Evolutionary conservation across 2,329 filamentous ascomycete genomes (phyloP), one percentile per base, ranked within the genome.

Genomic region (Fragosphaeria purpurea): DNA sequence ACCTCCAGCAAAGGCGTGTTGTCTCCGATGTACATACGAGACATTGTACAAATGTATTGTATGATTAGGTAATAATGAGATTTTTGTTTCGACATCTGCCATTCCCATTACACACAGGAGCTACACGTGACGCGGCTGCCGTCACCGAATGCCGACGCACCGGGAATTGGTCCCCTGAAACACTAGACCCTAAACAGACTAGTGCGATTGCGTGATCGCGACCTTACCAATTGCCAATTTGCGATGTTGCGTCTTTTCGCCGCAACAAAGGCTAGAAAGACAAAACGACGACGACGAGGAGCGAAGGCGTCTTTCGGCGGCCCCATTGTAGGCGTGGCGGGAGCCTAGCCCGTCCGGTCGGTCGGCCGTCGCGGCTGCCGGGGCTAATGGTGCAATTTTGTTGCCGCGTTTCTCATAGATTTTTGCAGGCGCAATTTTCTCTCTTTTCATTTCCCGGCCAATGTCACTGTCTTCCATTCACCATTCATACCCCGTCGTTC

Each of bases 121-220:
- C 22, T 10, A 7, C 50, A 52, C 51, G 53, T 55, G 51, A 51
- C 46, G 1, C 7, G 41, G 37, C 40, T 22, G 22, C 8, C n/a
- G 33, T 42, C 37, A 10, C 44, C 53, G 53, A 51, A 40, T 50
- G 50, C 52, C 52, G 52, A 32, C 32, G n/a, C 11, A 8, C 13
- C 43, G 32, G 43, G 43, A 2, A 44, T 41, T 32, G 35, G 51
- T 43, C 11, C 44, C 48, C 45, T 41, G n/a, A 7, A 1, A 22
- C 42, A 22, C 46, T 34, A 42, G 45, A 11, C 53, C 50, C 1
- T 1, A 33, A 45, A 4, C 0, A 33, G 56, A 7, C 40, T 57
- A 56, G 56, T 6, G 38, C 49, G 41, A 60, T 60, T 56, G 57
- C 58, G 58, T 60, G 58, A 57, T 60, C 53, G 48, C 50, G 40